Conservation (phyloP, 169 alveolate species). For the Eimeria brunetti region DNA sequence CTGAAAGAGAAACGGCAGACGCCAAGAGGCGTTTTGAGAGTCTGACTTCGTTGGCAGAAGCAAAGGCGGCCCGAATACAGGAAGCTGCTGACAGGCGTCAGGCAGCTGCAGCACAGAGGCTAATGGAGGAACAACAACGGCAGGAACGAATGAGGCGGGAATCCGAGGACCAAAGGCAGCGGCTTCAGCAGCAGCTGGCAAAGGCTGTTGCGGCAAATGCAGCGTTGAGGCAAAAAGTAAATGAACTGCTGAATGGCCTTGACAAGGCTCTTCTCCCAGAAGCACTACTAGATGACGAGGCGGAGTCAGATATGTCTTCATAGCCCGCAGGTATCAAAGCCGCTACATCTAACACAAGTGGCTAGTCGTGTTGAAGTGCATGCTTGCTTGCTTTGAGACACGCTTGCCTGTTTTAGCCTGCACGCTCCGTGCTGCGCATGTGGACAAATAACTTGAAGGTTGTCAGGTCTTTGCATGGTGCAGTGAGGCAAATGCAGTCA, state of each 20-base stretch:
- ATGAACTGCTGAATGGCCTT: slow-evolving; percentile 55
- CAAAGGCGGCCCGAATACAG: slow-evolving; percentile 46
- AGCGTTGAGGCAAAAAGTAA: slow-evolving; percentile 24
- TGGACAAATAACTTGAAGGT: not conserved
- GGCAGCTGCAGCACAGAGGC: slow-evolving; percentile 66
- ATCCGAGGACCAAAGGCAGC: slow-evolving; percentile 43
- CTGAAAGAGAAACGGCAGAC: slow-evolving; percentile 66
- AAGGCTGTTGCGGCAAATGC: slow-evolving; percentile 65
- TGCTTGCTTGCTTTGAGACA: not conserved
- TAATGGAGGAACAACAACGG: slow-evolving; percentile 63
- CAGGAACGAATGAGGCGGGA: slow-evolving; percentile 60
- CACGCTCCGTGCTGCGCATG: not conserved
- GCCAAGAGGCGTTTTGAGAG: slow-evolving; percentile 44
- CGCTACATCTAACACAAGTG: not conserved
- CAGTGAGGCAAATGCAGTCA: not conserved
- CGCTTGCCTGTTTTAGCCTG: not conserved
- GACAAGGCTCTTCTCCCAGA: slow-evolving; percentile 58
- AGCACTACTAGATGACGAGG: slow-evolving; percentile 44
- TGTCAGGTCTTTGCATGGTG: not conserved
- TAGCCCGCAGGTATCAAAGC: not conserved
- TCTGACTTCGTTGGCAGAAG: slow-evolving; percentile 46
- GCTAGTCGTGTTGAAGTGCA: not conserved
- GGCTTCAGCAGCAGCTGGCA: slow-evolving; percentile 69
- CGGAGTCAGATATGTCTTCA: slow-evolving; percentile 18
- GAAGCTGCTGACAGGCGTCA: slow-evolving; percentile 71